A percentile compares a stretch with the other conserved stretches of the same genome.
These are phyloP conservation scores for Cystobasidium tubakii DNA, from an alignment of 768 basidiomycete genomes.

Conservation along the genomic window DNA sequence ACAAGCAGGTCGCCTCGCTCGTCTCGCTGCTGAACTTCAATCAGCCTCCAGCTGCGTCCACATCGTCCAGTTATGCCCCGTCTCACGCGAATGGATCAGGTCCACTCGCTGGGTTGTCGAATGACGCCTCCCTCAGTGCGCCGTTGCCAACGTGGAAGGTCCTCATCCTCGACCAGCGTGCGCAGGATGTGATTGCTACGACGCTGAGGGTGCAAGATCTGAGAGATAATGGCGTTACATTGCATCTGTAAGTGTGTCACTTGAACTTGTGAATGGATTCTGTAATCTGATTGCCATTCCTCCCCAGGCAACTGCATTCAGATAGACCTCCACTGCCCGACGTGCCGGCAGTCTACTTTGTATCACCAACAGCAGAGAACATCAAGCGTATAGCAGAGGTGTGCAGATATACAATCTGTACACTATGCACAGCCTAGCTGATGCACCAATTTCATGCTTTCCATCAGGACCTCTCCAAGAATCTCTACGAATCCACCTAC, in stretches of 20 bases:
- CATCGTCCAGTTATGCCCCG: neutral
- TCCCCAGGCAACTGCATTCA: constrained; percentile 78
- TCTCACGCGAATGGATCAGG: constrained; percentile 43
- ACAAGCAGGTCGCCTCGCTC: constrained; percentile 78
- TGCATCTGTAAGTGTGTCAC: constrained; percentile 76
- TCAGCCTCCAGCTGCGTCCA: constrained; percentile 48
- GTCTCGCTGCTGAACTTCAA: constrained; percentile 82
- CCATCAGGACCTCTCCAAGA: constrained; percentile 67
- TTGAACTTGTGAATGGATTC: too few species aligned
- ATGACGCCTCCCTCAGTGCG: constrained; percentile 41
- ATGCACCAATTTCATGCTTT: neutral
- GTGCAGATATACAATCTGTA: constrained; percentile 11
- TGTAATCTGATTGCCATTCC: neutral
- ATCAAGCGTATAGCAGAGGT: constrained; percentile 78
- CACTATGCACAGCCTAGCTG: neutral
- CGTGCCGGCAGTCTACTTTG: constrained; percentile 95
- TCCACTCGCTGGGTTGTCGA: constrained; percentile 31
- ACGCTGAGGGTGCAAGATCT: constrained; percentile 92
- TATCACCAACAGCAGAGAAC: constrained; percentile 79
- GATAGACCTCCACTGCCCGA: constrained; percentile 81
- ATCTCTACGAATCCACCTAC: constrained; percentile 85
- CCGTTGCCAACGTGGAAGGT: constrained; percentile 89
- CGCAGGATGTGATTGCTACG: constrained; percentile 93
- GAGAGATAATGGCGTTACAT: constrained; percentile 89
- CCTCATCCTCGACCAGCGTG: constrained; percentile 84